phyloP scores from a whole-genome alignment of 306 rosid species.

The Myrica gale region DNA sequence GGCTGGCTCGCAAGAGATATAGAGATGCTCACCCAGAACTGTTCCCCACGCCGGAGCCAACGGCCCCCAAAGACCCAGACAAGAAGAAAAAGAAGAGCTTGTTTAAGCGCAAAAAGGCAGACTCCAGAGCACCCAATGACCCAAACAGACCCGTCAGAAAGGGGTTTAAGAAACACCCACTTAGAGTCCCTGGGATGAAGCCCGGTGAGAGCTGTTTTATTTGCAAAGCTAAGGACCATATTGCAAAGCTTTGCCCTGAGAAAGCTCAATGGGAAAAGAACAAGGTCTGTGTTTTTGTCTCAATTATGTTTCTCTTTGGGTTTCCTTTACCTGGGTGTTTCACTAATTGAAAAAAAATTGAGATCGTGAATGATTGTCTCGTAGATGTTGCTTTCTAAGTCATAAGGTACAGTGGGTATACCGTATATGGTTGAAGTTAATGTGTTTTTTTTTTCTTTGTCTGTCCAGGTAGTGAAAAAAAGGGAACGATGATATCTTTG shows the following conservation, averaged over 20 bases:
- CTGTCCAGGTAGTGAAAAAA: background rate
- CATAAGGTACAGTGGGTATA: too few species aligned
- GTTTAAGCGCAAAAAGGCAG: slow-evolving; percentile 45
- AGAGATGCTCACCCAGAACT: slow-evolving; percentile 51
- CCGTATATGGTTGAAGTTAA: background rate
- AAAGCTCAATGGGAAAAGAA: slow-evolving; percentile 77
- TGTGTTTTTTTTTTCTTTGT: background rate
- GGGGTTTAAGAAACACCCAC: slow-evolving; percentile 51
- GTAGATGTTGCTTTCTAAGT: background rate
- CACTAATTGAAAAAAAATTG: background rate
- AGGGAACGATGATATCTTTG: background rate
- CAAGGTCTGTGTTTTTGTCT: slow-evolving; percentile 35
- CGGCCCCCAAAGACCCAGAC: slow-evolving; percentile 52
- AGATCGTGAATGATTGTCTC: background rate
- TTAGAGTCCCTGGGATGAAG: slow-evolving; percentile 91
- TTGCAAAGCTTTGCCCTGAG: slow-evolving; percentile 73
- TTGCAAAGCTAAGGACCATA: slow-evolving; percentile 66
- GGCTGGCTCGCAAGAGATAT: slow-evolving; percentile 62
- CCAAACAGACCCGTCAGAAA: slow-evolving; percentile 31
- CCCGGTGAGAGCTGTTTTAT: slow-evolving; percentile 93
- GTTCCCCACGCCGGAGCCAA: slow-evolving; percentile 48
- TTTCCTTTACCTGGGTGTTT: background rate
- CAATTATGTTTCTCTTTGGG: background rate
- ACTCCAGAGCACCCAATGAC: slow-evolving; percentile 35
- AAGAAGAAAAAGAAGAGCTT: slow-evolving; percentile 36